Evolutionary conservation across 2,329 filamentous ascomycete species (phyloP).

Genomic region (Aotearoamyces nothofagi): DNA sequence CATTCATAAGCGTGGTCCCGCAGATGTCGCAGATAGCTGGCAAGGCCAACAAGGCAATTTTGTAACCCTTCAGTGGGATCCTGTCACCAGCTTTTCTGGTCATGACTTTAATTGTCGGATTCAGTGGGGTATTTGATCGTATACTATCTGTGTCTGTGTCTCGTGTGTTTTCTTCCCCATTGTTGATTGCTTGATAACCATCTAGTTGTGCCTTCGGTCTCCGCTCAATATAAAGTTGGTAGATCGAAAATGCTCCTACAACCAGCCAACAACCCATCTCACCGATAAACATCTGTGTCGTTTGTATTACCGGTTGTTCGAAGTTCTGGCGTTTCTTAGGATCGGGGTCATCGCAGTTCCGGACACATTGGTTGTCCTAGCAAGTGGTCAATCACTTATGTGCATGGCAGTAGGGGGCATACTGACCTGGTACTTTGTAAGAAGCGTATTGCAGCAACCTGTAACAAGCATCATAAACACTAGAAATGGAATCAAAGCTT

Average conservation of each 20-base stretch:
- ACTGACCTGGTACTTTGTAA: slow-evolving; percentile 87
- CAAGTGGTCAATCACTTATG: slow-evolving; percentile 7
- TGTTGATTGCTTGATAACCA: slow-evolving; percentile 49
- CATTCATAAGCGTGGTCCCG: slow-evolving; percentile 95
- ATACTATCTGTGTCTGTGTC: slow-evolving; percentile 25
- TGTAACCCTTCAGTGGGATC: slow-evolving; percentile 49
- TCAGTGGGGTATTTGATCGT: slow-evolving; percentile 27
- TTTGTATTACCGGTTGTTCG: slow-evolving; percentile 92
- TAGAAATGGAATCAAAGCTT: slow-evolving; percentile 63
- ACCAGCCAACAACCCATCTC: slow-evolving; percentile 96
- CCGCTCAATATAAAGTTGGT: slow-evolving; percentile 37
- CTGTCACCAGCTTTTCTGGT: slow-evolving; percentile 37
- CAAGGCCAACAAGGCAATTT: slow-evolving; percentile 60
- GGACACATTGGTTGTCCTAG: slow-evolving; percentile 91
- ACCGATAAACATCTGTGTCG: slow-evolving; percentile 94
- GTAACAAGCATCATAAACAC: slow-evolving; percentile 95
- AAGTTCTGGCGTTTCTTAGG: slow-evolving; percentile 56
- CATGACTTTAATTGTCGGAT: slow-evolving; percentile 35
- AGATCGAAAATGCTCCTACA: slow-evolving; percentile 53
- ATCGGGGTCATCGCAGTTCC: slow-evolving; percentile 64
- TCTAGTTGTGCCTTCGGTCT: slow-evolving; percentile 29
- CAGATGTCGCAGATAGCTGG: slow-evolving; percentile 89
- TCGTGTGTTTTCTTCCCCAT: slow-evolving; percentile 25
- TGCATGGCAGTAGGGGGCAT: neutral
- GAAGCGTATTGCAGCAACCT: slow-evolving; percentile 88